A percentile compares a stretch with the other conserved stretches of the same genome.
Evolutionary conservation across 1,284 basidiomycete species (phyloP).

Genomic region (Ceratobasidium sp.): DNA sequence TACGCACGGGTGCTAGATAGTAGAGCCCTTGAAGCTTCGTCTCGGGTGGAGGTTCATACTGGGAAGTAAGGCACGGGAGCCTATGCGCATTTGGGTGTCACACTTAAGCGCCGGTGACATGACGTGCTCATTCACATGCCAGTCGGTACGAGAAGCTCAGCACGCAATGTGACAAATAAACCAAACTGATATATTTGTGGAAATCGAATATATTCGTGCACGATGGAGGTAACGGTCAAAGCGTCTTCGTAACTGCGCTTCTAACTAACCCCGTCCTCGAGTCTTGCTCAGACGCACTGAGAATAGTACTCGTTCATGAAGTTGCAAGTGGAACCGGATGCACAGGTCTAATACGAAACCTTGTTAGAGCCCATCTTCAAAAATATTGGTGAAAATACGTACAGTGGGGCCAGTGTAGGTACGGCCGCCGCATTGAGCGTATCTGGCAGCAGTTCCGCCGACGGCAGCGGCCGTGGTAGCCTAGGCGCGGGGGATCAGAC

Average conservation of each 20-base stretch:
- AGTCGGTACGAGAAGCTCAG: background rate
- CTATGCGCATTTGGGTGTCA: too few species aligned
- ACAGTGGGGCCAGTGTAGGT: slow-evolving; percentile 18
- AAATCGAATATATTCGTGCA: too few species aligned
- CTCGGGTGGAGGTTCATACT: too few species aligned
- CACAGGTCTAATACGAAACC: background rate
- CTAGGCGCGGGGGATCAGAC: background rate
- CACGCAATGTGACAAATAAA: background rate
- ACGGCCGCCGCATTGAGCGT: slow-evolving; percentile 10
- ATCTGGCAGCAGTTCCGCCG: background rate
- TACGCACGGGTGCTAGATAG: too few species aligned
- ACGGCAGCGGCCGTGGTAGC: background rate
- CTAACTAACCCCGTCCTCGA: too few species aligned
- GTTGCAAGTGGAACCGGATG: slow-evolving; percentile 2
- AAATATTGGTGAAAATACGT: background rate
- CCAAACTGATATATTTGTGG: too few species aligned
- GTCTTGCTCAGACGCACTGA: slow-evolving; percentile 17
- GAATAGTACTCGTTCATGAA: slow-evolving; percentile 3
- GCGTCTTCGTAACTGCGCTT: too few species aligned
- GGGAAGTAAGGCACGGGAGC: too few species aligned
- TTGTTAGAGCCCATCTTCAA: background rate
- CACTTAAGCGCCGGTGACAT: too few species aligned
- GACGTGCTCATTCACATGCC: background rate
- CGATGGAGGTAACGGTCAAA: too few species aligned
- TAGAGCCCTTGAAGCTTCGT: too few species aligned